Evolutionary conservation across 192 early-diverging fungal genomes (phyloP), one percentile per base, ranked within the genome.

Genomic region (Endogone sp.): DNA sequence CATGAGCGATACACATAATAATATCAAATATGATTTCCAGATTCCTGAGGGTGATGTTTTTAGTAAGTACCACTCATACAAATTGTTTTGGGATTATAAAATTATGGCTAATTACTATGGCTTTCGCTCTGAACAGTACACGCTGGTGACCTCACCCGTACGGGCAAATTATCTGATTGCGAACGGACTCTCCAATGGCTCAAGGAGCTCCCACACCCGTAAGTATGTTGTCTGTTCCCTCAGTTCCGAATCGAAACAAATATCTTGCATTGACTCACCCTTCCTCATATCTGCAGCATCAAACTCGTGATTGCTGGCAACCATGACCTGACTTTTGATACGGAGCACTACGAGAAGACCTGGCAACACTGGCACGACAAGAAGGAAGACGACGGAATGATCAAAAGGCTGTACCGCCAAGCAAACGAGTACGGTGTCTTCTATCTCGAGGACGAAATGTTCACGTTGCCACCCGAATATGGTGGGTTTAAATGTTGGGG

Each of bases 41-140:
- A 62, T 78, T 6, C 76, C 76, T 21, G 65, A 74, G 3, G 76
- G 76, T 20, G 76, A 78, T 63, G 68, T 78, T 3, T 70, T 78
- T 10, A 56, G 76, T 78, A 60, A 64, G 65, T 60, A 31, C 2
- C 21, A 37, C 54, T 21, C 26, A n/a, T 56, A 26, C 55, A n/a
- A n/a, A n/a, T n/a, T n/a, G n/a, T n/a, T 49, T 49, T 49, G 37
- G 37, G 37, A 49, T 11, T 49, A 11, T 49, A 49, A 49, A 49
- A 11, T 44, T 44, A 11, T 49, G 37, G 37, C 16, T 49, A 11
- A 16, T 32, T 23, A 31, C 25, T 64, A 28, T 64, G 28, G 63
- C 63, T 24, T 25, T 27, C 3, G 2, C 20, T 23, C 29, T 24
- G 3, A 56, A 23, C 29, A 78, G 76, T 78, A 2, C 76, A 78